Base-by-base conservation (phyloP, 805 yeast genomes). In the Yamadazyma akitaensis region DNA sequence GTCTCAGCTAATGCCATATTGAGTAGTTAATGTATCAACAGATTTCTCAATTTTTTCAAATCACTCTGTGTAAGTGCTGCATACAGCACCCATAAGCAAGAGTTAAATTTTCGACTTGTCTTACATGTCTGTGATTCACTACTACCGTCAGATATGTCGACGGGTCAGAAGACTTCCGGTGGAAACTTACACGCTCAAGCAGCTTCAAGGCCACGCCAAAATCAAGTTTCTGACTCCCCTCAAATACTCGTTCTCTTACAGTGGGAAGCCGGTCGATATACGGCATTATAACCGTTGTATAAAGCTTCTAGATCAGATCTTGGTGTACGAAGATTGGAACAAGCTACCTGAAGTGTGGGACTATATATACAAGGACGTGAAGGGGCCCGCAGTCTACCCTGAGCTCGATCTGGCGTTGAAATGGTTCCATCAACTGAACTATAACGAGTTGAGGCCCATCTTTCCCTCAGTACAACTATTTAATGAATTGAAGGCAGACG, bases 1-100 rank as follows among this genome's bases (percentile, higher is more conserved):
- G 71, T 60, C 53, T 71, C 76, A 38, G 76, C 76, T 49, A 72
- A 65, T 9, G 77, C 76, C 77, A 72, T 72, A 46, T 25, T 56
- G 28, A 21, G 26, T 37, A 37, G 16, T 18, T 19, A 28, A 11
- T 28, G 32, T 11, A 28, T 28, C 32, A 28, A 11, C 32, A 21
- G 39, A 26, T 25, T 14, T 30, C 16, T 30, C n/a, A 40, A 31
- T 18, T 40, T 34, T 31, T 10, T 10, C 38, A 21, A 42, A 9
- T 24, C 9, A 24, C 18, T 34, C 14, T 40, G 14, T 12, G 37
- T n/a, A 19, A 13, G 16, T n/a, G 26, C 35, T 24, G 21, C 30
- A 13, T 9, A 13, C 10, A 28, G 32, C 12, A 28, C 32, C 32
- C 32, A 28, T 13, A 28, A 13, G 9, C 6, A 21, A 21, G 24